phyloP scores from a whole-genome alignment of 768 basidiomycete genomes.

The Psilocybe cubensis region DNA sequence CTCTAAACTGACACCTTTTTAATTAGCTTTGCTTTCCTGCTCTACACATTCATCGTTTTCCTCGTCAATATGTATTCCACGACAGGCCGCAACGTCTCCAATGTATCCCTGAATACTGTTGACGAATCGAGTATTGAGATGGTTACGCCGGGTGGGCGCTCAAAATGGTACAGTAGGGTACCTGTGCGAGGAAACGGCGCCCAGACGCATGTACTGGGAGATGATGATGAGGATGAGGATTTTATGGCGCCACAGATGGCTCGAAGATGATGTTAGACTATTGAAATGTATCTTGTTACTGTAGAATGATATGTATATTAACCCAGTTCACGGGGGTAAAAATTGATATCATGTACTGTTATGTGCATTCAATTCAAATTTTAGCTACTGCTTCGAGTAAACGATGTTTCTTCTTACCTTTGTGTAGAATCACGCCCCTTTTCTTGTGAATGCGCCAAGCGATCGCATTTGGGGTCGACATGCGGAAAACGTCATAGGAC shows the following conservation, averaged over 20 bases:
- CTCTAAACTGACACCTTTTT: not conserved
- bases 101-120: constrained; percentile 15
- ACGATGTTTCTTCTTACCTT: too few species aligned
- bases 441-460: constrained; percentile 1
- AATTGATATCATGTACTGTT: too few species aligned
- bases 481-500: not conserved
- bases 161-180: constrained; percentile 72
- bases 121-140: constrained; percentile 29
- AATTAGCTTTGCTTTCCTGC: constrained; percentile 68
- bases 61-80: constrained; percentile 72
- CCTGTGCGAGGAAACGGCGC: constrained; percentile 31
- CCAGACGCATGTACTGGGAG: constrained; percentile 51
- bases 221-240: constrained; percentile 47
- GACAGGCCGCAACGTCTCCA: constrained; percentile 58
- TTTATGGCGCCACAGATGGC: constrained; percentile 26
- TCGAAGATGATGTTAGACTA: not conserved
- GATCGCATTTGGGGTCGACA: not conserved
- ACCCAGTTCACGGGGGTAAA: too few species aligned
- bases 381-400: too few species aligned
- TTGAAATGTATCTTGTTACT: not conserved
- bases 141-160: constrained; percentile 28
- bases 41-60: constrained; percentile 74
- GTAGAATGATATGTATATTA: constrained; percentile 1
- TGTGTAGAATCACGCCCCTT: too few species aligned
- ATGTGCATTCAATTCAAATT: too few species aligned